Evolutionary conservation across 2,329 filamentous ascomycete genomes (phyloP).

Genomic region (Fusarium sp.): DNA sequence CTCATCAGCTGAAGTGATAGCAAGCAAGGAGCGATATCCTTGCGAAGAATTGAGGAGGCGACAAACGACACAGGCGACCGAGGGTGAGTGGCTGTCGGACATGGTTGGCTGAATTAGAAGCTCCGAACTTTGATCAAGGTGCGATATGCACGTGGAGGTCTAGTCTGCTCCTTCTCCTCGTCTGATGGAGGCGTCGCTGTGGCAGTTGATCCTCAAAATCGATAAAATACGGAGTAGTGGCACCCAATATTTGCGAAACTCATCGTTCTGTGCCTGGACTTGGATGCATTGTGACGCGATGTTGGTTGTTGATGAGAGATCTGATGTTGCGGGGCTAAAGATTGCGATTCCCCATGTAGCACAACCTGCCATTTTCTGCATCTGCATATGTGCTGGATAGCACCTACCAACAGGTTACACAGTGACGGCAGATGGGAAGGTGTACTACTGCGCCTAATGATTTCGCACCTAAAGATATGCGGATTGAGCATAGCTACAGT

Average conservation of each 20-base stretch:
- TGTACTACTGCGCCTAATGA: conserved; percentile 1
- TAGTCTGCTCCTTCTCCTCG: background rate
- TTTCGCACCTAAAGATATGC: background rate
- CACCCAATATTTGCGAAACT: no score
- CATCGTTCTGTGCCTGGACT: conserved; percentile 24
- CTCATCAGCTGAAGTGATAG: conserved; percentile 33
- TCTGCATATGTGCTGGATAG: background rate
- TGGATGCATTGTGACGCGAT: conserved; percentile 28
- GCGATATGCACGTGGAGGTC: conserved; percentile 9
- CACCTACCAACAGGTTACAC: conserved; percentile 16
- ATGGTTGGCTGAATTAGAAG: conserved; percentile 30
- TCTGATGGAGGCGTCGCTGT: conserved; percentile 6
- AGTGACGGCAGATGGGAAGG: conserved; percentile 1
- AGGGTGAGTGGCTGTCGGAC: conserved; percentile 30
- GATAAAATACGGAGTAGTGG: background rate
- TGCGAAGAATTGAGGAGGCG: conserved; percentile 29
- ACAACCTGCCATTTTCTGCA: conserved; percentile 12
- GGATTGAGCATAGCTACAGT: conserved; percentile 3
- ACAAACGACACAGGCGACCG: conserved; percentile 17
- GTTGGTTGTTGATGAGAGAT: conserved; percentile 20
- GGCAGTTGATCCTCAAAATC: conserved; percentile 6
- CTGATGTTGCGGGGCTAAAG: conserved; percentile 17
- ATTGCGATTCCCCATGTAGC: conserved; percentile 15
- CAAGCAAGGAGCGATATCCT: conserved; percentile 21
- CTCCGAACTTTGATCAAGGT: background rate